Evolutionary conservation across 2,329 filamentous ascomycete species (phyloP), one percentile per base, ranked within the genome.

Genomic region (Aspergillus ibericus): DNA sequence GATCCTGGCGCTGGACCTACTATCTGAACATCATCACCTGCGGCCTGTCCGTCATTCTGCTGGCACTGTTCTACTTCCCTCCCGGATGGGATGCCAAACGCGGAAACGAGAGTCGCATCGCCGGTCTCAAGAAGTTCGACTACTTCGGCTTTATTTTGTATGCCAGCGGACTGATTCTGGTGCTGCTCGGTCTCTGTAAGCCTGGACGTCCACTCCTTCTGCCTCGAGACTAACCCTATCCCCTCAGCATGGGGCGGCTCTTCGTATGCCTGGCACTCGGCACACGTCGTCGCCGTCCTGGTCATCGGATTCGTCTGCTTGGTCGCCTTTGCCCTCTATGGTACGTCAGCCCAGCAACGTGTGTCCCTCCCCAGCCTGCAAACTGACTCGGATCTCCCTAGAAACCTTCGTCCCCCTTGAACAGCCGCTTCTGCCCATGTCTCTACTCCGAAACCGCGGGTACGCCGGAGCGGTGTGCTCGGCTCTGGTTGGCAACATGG

Each of bases 1-100:
- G 73, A 3, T 68, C 72, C 16, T 84, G 81, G 81, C 73, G 82
- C 40, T 82, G 80, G 79, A 76, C 70, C 56, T 84, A 80, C 66
- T 82, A 80, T 62, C 63, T 83, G 4, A 77, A 77, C 56, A 78
- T 80, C 62, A 79, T 81, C 53, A 70, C 79, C 56, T 75, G 72
- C 35, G 72, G 70, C n/a, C 80, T 60, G 15, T 40, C 53, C 2
- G 29, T 57, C 12, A 49, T 57, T 22, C 20, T 34, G 16, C 51
- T 56, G 13, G 32, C 29, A 12, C 40, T 53, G 9, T 60, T 60
- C 25, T 60, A 60, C 50, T 40, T 40, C 34, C 58, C 58, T 10
- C 58, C 81, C 0, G 76, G 74, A 7, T 81, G 76, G 66, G 66
- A 73, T 18, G 76, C 78, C 68, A 74, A 80, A 16, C 77, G 81